Percentiles rank a stretch among this genome's conserved stretches.
phyloP scores from a whole-genome alignment of 352 stramenopile genomes.

The Phytophthora melonis region DNA sequence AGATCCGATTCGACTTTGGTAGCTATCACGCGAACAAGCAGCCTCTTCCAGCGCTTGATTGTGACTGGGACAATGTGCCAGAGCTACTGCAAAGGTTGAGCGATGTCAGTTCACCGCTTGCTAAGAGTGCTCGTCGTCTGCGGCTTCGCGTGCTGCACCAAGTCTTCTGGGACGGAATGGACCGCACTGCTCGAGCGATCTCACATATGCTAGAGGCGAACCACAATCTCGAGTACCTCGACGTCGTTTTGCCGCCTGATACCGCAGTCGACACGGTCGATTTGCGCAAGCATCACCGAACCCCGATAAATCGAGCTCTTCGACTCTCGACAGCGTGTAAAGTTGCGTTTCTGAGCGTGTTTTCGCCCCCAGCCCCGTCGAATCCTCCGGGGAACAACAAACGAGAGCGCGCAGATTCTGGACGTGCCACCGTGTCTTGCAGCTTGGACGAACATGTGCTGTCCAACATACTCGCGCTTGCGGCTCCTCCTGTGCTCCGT shows the following conservation, averaged over 20 bases:
- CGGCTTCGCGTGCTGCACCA: not conserved
- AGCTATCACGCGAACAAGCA: not conserved
- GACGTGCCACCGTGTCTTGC: no score
- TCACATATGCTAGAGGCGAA: not conserved
- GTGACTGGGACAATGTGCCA: not conserved
- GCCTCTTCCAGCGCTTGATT: not conserved
- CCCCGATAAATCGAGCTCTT: not conserved
- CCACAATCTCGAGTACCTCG: not conserved
- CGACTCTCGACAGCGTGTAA: not conserved
- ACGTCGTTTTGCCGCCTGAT: not conserved
- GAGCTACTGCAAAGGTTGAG: not conserved
- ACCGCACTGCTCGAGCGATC: not conserved
- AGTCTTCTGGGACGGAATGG: not conserved
- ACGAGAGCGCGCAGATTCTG: no score
- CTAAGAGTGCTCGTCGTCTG: not conserved
- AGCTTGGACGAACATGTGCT: not conserved
- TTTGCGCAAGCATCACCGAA: not conserved
- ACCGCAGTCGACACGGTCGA: not conserved
- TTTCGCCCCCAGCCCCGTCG: not conserved
- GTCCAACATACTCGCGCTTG: not conserved
- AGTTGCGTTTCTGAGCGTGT: not conserved
- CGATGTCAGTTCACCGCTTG: not conserved
- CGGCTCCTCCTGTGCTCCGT: not conserved
- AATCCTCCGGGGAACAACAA: no score
- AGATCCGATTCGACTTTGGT: not conserved